A percentile compares a stretch with the other conserved stretches of the same genome.
phyloP scores from a whole-genome alignment of 225 moss, liverwort and hornwort species.

The Rhytidiadelphus loreus region DNA sequence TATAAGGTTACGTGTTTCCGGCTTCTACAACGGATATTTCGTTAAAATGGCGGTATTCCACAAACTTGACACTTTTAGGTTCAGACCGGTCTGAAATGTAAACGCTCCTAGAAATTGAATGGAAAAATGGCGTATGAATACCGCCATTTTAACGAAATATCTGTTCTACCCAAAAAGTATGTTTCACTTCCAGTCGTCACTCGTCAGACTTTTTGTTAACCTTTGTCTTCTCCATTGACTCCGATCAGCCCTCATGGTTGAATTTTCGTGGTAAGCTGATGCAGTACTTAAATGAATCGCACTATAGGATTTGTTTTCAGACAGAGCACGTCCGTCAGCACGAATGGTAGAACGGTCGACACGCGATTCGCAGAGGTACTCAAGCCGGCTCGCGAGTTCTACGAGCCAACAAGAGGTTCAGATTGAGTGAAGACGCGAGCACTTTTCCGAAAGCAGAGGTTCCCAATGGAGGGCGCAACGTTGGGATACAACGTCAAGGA shows the following conservation, averaged over 20 bases:
- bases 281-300: too few species aligned
- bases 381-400: not conserved
- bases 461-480: not conserved
- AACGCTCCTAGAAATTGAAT: too few species aligned
- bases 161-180: not conserved
- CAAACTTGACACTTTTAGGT: too few species aligned
- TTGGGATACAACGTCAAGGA: slow-evolving; percentile 10
- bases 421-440: not conserved
- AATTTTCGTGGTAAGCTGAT: not conserved
- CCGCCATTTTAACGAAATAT: too few species aligned
- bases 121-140: too few species aligned
- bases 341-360: not conserved
- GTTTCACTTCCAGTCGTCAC: not conserved
- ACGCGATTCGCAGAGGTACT: not conserved
- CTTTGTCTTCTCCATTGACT: not conserved
- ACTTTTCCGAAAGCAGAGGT: not conserved
- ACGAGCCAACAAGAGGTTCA: not conserved
- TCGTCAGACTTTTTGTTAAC: too few species aligned
- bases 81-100: too few species aligned
- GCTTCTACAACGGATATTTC: not conserved
- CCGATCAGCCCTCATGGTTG: not conserved
- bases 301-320: not conserved
- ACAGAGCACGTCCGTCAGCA: not conserved
- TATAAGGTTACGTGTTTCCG: not conserved
- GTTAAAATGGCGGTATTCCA: too few species aligned